Evolutionary conservation across 495 filamentous ascomycete genomes (phyloP), one percentile per base, ranked within the genome.

Genomic region (Penicillium angulare): DNA sequence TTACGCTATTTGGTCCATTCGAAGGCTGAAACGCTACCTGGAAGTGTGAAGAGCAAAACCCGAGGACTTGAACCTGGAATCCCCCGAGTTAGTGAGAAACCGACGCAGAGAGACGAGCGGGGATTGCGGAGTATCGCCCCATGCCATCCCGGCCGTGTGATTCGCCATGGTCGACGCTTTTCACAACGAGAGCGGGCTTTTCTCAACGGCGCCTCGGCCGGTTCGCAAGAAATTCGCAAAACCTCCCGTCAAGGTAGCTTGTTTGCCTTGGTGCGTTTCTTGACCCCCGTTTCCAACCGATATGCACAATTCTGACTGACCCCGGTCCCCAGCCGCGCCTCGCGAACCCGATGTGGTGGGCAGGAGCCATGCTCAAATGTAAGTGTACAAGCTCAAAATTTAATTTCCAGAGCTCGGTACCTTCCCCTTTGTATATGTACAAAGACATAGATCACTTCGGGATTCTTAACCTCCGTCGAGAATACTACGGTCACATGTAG

Each of bases 181-280:
- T 40, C 45, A 56, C 23, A 49, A 51, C 10, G 52, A 62, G 39
- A 34, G 44, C 43, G 44, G 26, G 32, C 50, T 52, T 51, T 54
- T 47, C 27, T 53, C 53, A 29, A 53, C 57, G 34, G 50, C 57
- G 15, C 42, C 50, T 57, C 59, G 56, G 43, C 60, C 56, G 48
- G 53, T 64, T 57, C 70, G 73, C 55, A 75, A 72, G 68, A 76
- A 75, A 56, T 76, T 76, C 51, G 72, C 73, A 43, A 74, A 75
- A 66, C 81, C 81, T 29, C 82, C 82, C n/a, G 80, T 83, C 20
- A 85, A 85, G 64, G 74, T 81, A 57, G 82, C 80, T 18, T 85
- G 82, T 68, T 62, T 84, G 53, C 72, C 79, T 52, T 85, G 82
- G 81, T 83, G 69, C 65, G 77, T 65, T 46, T 52, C 29, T 26